Evolutionary conservation across 352 stramenopile species (phyloP).

Genomic region (Pythium sukuiense): DNA sequence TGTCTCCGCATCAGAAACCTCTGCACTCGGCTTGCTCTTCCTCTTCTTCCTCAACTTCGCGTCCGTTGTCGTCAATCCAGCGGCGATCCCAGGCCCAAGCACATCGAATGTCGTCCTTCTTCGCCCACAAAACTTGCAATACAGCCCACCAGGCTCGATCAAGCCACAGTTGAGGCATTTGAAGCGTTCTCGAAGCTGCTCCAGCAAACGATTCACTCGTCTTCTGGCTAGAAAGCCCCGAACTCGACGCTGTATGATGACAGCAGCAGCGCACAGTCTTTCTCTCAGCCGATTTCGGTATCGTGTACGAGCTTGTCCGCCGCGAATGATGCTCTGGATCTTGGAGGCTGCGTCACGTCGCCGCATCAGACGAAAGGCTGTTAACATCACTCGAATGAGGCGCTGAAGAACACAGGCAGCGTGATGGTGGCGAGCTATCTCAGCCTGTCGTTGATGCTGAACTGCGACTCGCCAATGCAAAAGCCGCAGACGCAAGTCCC

Average conservation of each 20-base stretch:
- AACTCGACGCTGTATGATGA: slow-evolving; percentile 29
- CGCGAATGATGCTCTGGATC: slow-evolving; percentile 26
- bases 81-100: slow-evolving; percentile 2
- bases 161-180: slow-evolving; percentile 55
- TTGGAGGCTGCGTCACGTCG: slow-evolving; percentile 14
- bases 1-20: background rate
- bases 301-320: background rate
- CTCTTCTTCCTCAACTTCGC: slow-evolving; percentile 14
- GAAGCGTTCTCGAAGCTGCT: slow-evolving; percentile 49
- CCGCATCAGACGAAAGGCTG: slow-evolving; percentile 23
- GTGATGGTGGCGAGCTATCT: background rate
- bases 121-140: slow-evolving; percentile 71
- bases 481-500: background rate
- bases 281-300: background rate
- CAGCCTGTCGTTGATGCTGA: background rate
- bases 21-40: background rate
- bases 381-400: slow-evolving; percentile 25
- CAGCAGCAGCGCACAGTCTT: slow-evolving; percentile 18
- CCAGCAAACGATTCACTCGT: slow-evolving; percentile 25
- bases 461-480: background rate
- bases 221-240: slow-evolving; percentile 30
- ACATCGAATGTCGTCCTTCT: slow-evolving; percentile 36
- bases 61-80: slow-evolving; percentile 11
- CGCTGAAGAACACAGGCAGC: slow-evolving; percentile 25
- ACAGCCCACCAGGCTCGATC: slow-evolving; percentile 52